These are phyloP conservation scores for Xylariaceae sp. DNA, from an alignment of 2,329 filamentous ascomycete species.

Conservation along the genomic window DNA sequence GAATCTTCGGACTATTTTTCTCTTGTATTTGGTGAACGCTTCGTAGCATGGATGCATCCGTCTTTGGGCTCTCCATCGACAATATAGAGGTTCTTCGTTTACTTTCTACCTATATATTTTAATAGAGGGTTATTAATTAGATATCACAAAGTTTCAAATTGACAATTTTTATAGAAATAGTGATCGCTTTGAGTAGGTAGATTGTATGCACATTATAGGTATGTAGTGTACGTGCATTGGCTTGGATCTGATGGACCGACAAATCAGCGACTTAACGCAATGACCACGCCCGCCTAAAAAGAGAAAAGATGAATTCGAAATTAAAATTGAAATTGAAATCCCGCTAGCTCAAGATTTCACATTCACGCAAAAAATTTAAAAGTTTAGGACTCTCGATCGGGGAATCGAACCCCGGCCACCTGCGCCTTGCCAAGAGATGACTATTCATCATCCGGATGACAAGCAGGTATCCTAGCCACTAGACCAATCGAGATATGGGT, in stretches of 20 bases:
- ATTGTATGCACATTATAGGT: too few relatives aligned
- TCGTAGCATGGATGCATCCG: not conserved
- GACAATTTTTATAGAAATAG: not conserved
- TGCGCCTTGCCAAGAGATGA: conserved; percentile 14
- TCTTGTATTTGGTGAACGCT: not conserved
- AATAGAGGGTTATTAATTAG: conserved; percentile 9
- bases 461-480: conserved; percentile 23
- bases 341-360: too few relatives aligned
- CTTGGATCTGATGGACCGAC: too few relatives aligned
- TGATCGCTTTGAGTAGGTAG: not conserved
- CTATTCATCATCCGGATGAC: conserved; percentile 2
- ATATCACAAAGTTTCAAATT: conserved; percentile 7
- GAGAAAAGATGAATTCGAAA: not conserved
- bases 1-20: not conserved
- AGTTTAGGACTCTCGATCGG: conserved; percentile 25
- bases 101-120: not conserved
- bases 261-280: not conserved
- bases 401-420: conserved; percentile 33
- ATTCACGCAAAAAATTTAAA: not conserved
- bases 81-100: not conserved
- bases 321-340: not conserved
- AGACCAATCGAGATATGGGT: conserved; percentile 18
- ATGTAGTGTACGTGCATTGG: too few relatives aligned
- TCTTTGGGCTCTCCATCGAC: not conserved
- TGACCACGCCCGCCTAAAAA: not conserved